These are phyloP conservation scores for Diaporthe sp. DNA, from an alignment of 2,329 filamentous ascomycete genomes.

Conservation along the genomic window DNA sequence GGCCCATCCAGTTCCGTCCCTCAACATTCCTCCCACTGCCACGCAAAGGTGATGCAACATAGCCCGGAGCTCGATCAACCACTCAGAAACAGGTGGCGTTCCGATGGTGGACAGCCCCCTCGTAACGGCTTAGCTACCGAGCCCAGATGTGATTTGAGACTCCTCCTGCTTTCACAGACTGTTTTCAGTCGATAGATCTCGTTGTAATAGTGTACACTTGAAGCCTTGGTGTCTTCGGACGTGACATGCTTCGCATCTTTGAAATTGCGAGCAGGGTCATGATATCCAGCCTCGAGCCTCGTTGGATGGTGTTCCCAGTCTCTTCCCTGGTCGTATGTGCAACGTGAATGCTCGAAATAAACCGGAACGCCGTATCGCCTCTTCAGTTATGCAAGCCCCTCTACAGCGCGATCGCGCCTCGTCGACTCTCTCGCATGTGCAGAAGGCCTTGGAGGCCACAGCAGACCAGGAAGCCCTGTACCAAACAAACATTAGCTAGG, in stretches of 20 bases:
- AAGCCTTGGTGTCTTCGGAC: not conserved
- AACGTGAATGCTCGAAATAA: slow-evolving; percentile 9
- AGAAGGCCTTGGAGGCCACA: slow-evolving; percentile 91
- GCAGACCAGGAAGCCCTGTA: slow-evolving; percentile 88
- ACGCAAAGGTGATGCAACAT: not conserved
- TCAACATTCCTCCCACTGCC: not conserved
- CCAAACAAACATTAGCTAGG: not conserved
- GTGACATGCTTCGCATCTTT: not conserved
- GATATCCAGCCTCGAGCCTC: slow-evolving; percentile 1
- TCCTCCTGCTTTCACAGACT: not conserved
- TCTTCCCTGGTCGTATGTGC: slow-evolving; percentile 2
- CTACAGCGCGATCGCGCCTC: slow-evolving; percentile 84
- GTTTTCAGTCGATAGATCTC: not conserved
- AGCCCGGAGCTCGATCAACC: not conserved
- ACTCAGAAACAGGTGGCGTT: not conserved
- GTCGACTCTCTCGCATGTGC: slow-evolving; percentile 84
- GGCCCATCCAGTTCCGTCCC: not conserved
- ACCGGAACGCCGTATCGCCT: slow-evolving; percentile 37
- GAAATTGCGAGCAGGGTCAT: not conserved
- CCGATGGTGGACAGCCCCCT: not conserved
- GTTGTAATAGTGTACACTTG: not conserved
- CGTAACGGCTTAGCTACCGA: not conserved
- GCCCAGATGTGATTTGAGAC: not conserved
- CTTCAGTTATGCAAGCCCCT: slow-evolving; percentile 33
- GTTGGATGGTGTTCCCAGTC: not conserved